These are phyloP conservation scores for Yamadazyma jaroonii DNA, from an alignment of 1,139 yeast genomes.

Conservation along the genomic window DNA sequence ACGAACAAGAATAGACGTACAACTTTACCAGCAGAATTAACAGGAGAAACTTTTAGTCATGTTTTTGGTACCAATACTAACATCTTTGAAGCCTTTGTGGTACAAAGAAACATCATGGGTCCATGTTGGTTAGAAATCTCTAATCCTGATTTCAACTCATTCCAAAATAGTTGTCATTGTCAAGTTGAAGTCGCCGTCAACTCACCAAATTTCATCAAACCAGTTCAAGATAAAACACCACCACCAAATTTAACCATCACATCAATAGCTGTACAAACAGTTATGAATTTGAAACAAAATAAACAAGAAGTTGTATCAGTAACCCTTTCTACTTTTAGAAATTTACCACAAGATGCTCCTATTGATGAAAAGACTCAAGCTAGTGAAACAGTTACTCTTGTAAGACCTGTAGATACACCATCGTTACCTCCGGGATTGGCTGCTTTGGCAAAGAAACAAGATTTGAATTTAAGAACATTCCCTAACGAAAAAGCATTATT, in stretches of 20 bases:
- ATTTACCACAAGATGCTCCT: constrained; percentile 72
- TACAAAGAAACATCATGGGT: constrained; percentile 87
- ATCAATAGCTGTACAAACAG: constrained; percentile 77
- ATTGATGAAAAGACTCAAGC: constrained; percentile 56
- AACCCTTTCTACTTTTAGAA: constrained; percentile 65
- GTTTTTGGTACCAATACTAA: constrained; percentile 78
- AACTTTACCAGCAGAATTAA: constrained; percentile 58
- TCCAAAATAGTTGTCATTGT: constrained; percentile 77
- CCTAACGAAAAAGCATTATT: constrained; percentile 74
- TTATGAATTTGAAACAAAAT: constrained; percentile 66
- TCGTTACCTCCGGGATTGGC: constrained; percentile 75
- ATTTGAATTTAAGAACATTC: constrained; percentile 50
- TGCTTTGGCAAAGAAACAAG: constrained; percentile 51
- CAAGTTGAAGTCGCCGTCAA: constrained; percentile 65
- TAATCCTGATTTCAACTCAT: constrained; percentile 56
- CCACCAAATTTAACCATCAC: constrained; percentile 67
- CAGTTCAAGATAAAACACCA: constrained; percentile 47
- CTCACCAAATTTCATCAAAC: constrained; percentile 48
- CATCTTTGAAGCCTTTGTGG: constrained; percentile 81
- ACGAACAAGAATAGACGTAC: constrained; percentile 51
- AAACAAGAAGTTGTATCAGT: constrained; percentile 88
- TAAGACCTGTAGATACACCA: constrained; percentile 65
- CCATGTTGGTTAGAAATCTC: constrained; percentile 91
- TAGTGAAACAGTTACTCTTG: constrained; percentile 59
- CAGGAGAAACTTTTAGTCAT: constrained; percentile 73